Evolutionary conservation across 306 rosid genomes (phyloP), one percentile per base, ranked within the genome.

Genomic region (Cicer chorassanicum): DNA sequence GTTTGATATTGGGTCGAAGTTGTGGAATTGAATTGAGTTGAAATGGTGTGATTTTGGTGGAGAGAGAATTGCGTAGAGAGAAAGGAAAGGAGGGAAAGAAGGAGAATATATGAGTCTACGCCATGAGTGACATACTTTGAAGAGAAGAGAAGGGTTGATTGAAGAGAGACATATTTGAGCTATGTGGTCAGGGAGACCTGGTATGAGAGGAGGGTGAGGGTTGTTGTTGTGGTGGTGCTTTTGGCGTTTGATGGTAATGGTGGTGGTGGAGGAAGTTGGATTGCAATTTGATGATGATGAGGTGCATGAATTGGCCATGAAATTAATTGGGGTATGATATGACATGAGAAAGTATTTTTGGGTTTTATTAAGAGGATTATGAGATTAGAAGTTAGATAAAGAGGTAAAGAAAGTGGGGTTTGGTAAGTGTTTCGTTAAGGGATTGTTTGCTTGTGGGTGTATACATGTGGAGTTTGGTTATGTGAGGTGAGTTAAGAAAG

Each of bases 181-280:
- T 54, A 94, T 56, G 80, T 92, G 87, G 73, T 94, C 93, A 0
- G 98, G 98, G 1, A 94, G 88, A 0, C 90, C 94, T 0, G 96
- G 93, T 1, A 94, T 84, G 1, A 88, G 82, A 10, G 84, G 70
- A 39, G 57, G 43, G 6, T 48, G 16, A 4, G 16, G 38, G 1
- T 38, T 44, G 44, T 41, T 51, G 80, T 39, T 38, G n/a, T 16
- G 64, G 36, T 4, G 7, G 12, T 43, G 59, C 7, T 79, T 80
- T 3, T 7, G 77, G 46, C 79, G 85, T 80, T 83, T 89, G 21
- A 38, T 4, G 75, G 49, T 8, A 18, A 7, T 4, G 6, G 1
- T 15, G 49, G 14, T 14, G 63, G 73, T 12, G 42, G 68, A 6
- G 24, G 24, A 4, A 4, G 18, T 21, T 41, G 54, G 3, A 45